A percentile compares a stretch with the other conserved stretches of the same genome.
Conservation (phyloP, 306 rosid genomes). For the Betula pendula region DNA sequence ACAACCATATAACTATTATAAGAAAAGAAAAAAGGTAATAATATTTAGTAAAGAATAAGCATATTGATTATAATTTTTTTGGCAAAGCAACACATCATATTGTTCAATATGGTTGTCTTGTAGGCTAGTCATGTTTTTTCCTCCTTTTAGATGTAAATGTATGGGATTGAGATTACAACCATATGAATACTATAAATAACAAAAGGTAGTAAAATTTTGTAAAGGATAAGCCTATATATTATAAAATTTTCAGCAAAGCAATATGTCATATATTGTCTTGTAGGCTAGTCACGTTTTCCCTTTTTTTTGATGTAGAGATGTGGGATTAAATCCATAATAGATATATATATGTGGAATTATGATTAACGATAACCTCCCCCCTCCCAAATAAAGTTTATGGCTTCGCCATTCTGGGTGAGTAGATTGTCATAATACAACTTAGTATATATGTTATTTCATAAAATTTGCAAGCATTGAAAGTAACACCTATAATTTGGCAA, state of each 20-base stretch:
- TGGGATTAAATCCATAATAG: not conserved
- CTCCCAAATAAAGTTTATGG: not conserved
- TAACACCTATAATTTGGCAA: not conserved
- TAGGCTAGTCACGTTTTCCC: not conserved
- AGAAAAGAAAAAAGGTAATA: not conserved
- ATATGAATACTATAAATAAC: too few species aligned
- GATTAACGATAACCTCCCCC: not conserved
- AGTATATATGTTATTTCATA: not conserved
- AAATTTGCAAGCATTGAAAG: not conserved
- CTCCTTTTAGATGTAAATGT: too few species aligned
- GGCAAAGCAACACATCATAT: too few species aligned
- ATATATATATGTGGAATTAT: not conserved
- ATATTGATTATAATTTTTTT: too few species aligned
- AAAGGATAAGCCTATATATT: too few species aligned
- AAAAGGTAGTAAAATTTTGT: too few species aligned
- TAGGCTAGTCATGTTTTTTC: too few species aligned
- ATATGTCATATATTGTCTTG: not conserved
- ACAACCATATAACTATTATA: not conserved
- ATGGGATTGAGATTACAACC: too few species aligned
- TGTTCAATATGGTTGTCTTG: too few species aligned
- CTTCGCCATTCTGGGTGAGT: not conserved
- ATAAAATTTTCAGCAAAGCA: not conserved
- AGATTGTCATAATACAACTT: constrained; percentile 10
- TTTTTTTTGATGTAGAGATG: not conserved
- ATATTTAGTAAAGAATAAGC: not conserved